phyloP scores from a whole-genome alignment of 2,329 filamentous ascomycete genomes.

The Tolypocladium sp. region DNA sequence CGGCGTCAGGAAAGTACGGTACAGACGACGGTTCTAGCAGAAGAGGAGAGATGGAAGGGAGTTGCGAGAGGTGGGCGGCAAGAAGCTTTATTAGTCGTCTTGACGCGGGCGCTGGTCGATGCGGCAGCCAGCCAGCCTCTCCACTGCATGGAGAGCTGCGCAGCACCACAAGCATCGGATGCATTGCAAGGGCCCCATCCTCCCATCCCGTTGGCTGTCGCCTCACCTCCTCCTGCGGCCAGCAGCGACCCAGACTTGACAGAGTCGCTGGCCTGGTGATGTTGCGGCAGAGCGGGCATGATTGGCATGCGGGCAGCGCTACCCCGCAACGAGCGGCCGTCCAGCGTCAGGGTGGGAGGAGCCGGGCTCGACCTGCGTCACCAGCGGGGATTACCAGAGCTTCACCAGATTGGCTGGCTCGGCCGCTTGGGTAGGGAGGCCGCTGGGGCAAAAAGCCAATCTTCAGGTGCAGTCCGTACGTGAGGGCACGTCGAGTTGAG shows the following conservation, averaged over 20 bases:
- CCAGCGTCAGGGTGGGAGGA: not conserved
- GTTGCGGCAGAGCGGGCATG: not conserved
- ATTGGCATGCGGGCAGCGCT: not conserved
- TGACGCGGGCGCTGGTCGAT: not conserved
- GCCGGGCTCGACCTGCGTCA: not conserved
- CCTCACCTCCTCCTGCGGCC: no score
- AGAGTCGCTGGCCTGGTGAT: no score
- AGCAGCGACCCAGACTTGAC: no score
- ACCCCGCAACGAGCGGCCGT: not conserved
- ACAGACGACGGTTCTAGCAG: not conserved
- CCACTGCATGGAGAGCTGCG: not conserved
- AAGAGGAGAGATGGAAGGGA: not conserved
- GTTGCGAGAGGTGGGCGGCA: not conserved
- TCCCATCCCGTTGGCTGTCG: not conserved
- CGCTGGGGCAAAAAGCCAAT: no score
- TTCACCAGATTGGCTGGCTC: not conserved
- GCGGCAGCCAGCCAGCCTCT: not conserved
- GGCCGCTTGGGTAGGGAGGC: not conserved
- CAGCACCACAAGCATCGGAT: not conserved
- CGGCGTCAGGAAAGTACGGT: not conserved
- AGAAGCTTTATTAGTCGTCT: constrained; percentile 1
- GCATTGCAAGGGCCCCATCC: not conserved
- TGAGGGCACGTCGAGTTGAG: not conserved
- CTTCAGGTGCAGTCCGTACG: not conserved
- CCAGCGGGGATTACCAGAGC: not conserved